These are phyloP conservation scores for Fomitopsis schrenkii DNA, from an alignment of 1,284 basidiomycete species.

Conservation along the genomic window DNA sequence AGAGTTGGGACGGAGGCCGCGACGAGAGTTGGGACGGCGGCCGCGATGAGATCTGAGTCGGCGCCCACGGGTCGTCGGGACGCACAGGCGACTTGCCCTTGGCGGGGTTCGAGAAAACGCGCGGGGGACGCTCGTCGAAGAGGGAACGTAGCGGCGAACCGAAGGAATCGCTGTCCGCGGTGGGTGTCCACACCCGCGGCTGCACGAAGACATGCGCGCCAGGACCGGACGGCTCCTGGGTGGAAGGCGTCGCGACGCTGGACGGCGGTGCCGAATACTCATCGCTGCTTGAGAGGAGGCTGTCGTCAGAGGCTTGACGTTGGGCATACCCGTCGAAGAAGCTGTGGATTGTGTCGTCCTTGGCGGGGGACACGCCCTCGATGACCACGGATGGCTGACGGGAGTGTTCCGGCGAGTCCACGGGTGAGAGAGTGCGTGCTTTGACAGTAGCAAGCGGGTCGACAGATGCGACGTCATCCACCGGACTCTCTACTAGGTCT, in stretches of 20 bases:
- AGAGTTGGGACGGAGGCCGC: background rate
- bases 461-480: background rate
- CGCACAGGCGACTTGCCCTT: slow-evolving; percentile 4
- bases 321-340: background rate
- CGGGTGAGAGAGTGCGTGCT: background rate
- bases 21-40: background rate
- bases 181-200: background rate
- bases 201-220: background rate
- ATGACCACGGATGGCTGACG: background rate
- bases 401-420: background rate
- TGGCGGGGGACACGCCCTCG: background rate
- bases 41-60: background rate
- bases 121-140: background rate
- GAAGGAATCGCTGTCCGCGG: background rate
- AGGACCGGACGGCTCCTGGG: background rate
- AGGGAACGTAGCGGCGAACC: background rate
- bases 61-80: background rate
- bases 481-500: background rate
- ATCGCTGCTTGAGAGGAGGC: background rate
- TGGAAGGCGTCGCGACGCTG: background rate
- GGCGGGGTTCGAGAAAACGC: background rate
- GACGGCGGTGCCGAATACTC: background rate
- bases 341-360: background rate
- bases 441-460: background rate
- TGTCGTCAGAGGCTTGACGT: background rate